Evolutionary conservation across 768 basidiomycete species (phyloP), one percentile per base, ranked within the genome.

Genomic region (Boletus tomentosulus): DNA sequence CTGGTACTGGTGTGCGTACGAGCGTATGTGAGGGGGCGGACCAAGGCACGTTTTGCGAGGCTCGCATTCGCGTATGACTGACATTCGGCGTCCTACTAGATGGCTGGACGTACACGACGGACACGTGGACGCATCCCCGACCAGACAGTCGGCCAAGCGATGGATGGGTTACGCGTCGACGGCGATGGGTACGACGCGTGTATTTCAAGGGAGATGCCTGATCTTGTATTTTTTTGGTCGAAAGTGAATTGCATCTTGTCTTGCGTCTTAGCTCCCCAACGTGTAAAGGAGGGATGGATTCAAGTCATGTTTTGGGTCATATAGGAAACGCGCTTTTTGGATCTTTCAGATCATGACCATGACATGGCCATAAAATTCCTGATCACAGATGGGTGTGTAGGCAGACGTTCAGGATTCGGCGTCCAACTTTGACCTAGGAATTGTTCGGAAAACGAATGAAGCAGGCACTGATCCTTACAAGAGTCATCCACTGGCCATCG

Each of bases 61-160:
- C 5, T 6, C 3, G 43, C 28, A 24, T 28, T 19, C 41, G 35
- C 6, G 33, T 48, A 48, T 28, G 46, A 19, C 28, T 47, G 13
- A 41, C 15, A 5, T 13, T 24, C 3, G 25, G 24, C 9, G 19
- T 22, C 13, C 24, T n/a, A 22, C 15, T 6, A 85, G 87, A 82
- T 61, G 90, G 88, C 3, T 92, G 91, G 89, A 81, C 87, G 13
- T 92, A 92, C 62, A 85, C 85, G 8, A 87, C 89, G 57, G 89
- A 90, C 54, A 72, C 77, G 0, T 92, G 90, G 91, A 71, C 81
- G 5, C 76, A 83, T 52, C 74, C 82, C 11, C 51, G 70, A 9
- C 65, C 37, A 70, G 64, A 57, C 57, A 66, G 64, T 75, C 68
- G 38, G 74, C 73, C 71, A 69, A 50, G 74, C 63, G 55, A 79